phyloP scores from a whole-genome alignment of 495 filamentous ascomycete species.

The Talaromyces ruber region DNA sequence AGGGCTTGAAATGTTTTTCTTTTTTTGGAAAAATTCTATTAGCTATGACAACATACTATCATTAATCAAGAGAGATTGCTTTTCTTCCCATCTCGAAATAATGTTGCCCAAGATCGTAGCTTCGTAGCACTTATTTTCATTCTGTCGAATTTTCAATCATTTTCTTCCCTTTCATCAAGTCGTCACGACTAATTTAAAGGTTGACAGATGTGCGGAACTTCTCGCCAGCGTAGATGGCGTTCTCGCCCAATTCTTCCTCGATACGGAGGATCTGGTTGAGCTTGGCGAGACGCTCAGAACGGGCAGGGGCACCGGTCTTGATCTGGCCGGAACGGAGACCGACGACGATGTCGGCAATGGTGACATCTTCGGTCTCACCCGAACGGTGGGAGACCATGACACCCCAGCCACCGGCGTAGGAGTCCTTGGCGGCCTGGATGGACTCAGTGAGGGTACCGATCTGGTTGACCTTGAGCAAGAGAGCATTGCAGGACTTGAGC shows the following conservation, averaged over 20 bases:
- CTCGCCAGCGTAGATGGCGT: constrained; percentile 82
- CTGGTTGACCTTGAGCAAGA: constrained; percentile 99
- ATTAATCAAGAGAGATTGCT: not conserved
- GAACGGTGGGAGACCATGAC: constrained; percentile 99
- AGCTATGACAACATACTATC: not conserved
- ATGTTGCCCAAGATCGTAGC: constrained; percentile 1
- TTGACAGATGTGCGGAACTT: constrained; percentile 87
- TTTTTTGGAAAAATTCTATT: not conserved
- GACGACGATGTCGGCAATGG: constrained; percentile 95
- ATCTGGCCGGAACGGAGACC: constrained; percentile 95
- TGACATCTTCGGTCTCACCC: constrained; percentile 98
- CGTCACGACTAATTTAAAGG: constrained; percentile 49
- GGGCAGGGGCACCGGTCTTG: constrained; percentile 95
- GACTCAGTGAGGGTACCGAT: constrained; percentile 97
- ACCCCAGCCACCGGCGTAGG: constrained; percentile 93
- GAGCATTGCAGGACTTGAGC: constrained; percentile 94
- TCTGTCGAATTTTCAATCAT: not conserved
- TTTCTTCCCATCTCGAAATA: not conserved
- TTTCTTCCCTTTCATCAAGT: not conserved
- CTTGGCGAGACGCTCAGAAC: constrained; percentile 97
- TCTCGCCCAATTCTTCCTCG: constrained; percentile 93
- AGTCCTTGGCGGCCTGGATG: constrained; percentile 99
- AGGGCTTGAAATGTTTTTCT: not conserved
- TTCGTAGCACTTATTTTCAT: constrained; percentile 1
- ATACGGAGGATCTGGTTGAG: constrained; percentile 99